Evolutionary conservation across 306 rosid species (phyloP), one percentile per base, ranked within the genome.

Genomic region (Erythrophleum fordii): DNA sequence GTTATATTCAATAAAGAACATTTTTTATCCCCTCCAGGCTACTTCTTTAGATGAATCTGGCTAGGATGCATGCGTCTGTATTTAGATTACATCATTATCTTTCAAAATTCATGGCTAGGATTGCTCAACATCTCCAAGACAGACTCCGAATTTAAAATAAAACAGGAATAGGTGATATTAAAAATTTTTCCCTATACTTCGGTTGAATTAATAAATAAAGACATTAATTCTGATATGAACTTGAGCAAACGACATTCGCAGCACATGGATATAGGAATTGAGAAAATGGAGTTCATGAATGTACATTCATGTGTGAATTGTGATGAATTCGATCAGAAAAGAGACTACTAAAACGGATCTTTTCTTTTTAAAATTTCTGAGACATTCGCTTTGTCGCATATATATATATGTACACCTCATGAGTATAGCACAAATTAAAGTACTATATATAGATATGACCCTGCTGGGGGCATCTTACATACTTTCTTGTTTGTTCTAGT

Each of bases 391-490:
- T 73, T 67, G 80, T 83, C 44, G 20, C 44, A 28, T 55, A 18
- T n/a, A 52, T 52, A 59, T 56, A n/a, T 22, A 31, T 65, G 69
- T 55, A 16, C 53, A 78, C 56, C 66, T 31, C 29, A 62, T 2
- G 69, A 61, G 29, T 28, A 46, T 18, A 66, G 74, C 42, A 68
- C 48, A 83, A 69, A 69, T 34, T 51, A 28, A 83, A 69, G 69
- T 73, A 44, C 41, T 28, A 3, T 17, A 16, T 56, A 17, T 12
- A 11, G 0, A 13, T 14, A 13, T 6, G 35, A 11, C 44, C 58
- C 69, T 73, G 72, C 35, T 17, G 62, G 77, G 71, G 81, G 64
- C 78, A 83, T 79, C 66, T 29, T 53, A 79, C 72, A 80, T 64
- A 45, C 45, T 64, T 53, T 80, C 49, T 5, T 61, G 49, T 76